phyloP scores from a whole-genome alignment of 805 yeast species.

The Saccharomyces kudriavzevii region DNA sequence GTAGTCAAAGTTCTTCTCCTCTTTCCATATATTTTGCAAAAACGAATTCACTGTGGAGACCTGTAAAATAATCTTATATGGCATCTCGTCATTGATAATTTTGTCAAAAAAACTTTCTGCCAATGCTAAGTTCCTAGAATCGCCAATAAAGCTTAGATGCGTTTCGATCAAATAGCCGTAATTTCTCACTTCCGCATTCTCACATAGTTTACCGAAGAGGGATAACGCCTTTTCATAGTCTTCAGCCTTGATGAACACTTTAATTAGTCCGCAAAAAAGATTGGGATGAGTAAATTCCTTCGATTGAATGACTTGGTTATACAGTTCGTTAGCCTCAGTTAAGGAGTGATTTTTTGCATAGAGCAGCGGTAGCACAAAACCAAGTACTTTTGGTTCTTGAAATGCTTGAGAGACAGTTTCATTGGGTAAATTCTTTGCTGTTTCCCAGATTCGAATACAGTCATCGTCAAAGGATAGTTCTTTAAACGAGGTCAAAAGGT shows the following conservation, averaged over 20 bases:
- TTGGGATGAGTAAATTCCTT: conserved; percentile 30
- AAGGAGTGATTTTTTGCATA: conserved; percentile 48
- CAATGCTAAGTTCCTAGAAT: conserved; percentile 55
- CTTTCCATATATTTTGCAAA: conserved; percentile 47
- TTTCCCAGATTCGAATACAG: conserved; percentile 59
- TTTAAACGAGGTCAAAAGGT: conserved; percentile 44
- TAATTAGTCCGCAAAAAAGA: conserved; percentile 58
- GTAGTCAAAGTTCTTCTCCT: conserved; percentile 44
- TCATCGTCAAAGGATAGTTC: conserved; percentile 52
- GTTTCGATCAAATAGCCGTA: conserved; percentile 51
- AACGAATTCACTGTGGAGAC: conserved; percentile 59
- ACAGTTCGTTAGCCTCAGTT: conserved; percentile 48
- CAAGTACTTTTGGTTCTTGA: conserved; percentile 54
- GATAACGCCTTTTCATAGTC: conserved; percentile 56
- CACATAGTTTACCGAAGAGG: conserved; percentile 48
- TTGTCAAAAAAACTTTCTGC: conserved; percentile 65
- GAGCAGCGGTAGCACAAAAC: conserved; percentile 58
- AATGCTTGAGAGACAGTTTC: conserved; percentile 29
- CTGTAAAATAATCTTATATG: conserved; percentile 58
- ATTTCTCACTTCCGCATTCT: conserved; percentile 11
- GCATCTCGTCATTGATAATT: conserved; percentile 57
- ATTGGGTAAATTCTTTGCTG: conserved; percentile 19
- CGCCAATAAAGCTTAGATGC: conserved; percentile 67
- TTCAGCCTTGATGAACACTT: conserved; percentile 54
- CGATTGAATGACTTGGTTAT: conserved; percentile 31